Percentiles rank a stretch among this genome's conserved stretches.
These are phyloP conservation scores for Geotrichum australiense DNA, from an alignment of 1,139 yeast genomes.

Conservation along the genomic window DNA sequence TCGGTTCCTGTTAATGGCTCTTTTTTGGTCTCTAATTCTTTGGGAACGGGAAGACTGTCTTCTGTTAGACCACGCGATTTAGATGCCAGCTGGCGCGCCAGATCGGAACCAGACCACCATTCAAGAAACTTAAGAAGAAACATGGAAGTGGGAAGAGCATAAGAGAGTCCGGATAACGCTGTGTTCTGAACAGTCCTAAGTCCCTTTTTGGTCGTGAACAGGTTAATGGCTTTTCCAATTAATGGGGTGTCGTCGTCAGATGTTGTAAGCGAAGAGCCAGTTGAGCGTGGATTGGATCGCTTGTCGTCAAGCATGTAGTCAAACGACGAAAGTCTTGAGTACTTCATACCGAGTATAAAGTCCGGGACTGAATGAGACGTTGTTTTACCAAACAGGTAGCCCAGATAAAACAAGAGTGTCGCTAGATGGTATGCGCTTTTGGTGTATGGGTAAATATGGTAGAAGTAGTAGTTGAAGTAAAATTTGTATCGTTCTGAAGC, in stretches of 20 bases:
- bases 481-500: conserved; percentile 22
- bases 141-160: conserved; percentile 73
- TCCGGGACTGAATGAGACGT: conserved; percentile 56
- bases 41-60: conserved; percentile 41
- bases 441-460: conserved; percentile 55
- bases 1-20: conserved; percentile 1
- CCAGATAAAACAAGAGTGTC: conserved; percentile 54
- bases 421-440: conserved; percentile 44
- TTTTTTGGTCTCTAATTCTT: conserved; percentile 18
- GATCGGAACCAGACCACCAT: conserved; percentile 88
- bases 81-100: conserved; percentile 55
- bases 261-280: conserved; percentile 7
- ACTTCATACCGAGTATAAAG: conserved; percentile 55
- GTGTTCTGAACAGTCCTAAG: conserved; percentile 36
- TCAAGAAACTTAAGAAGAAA: conserved; percentile 81
- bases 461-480: conserved; percentile 42
- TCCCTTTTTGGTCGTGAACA: conserved; percentile 22
- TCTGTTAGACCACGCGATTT: conserved; percentile 42
- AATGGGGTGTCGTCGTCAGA: conserved; percentile 17
- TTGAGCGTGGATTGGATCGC: neutral
- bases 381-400: conserved; percentile 61
- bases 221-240: conserved; percentile 19
- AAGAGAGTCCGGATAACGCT: conserved; percentile 26
- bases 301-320: conserved; percentile 48
- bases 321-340: conserved; percentile 57